Evolutionary conservation across 208 protist genomes (phyloP).

Genomic region (Trypanosoma brucei): DNA sequence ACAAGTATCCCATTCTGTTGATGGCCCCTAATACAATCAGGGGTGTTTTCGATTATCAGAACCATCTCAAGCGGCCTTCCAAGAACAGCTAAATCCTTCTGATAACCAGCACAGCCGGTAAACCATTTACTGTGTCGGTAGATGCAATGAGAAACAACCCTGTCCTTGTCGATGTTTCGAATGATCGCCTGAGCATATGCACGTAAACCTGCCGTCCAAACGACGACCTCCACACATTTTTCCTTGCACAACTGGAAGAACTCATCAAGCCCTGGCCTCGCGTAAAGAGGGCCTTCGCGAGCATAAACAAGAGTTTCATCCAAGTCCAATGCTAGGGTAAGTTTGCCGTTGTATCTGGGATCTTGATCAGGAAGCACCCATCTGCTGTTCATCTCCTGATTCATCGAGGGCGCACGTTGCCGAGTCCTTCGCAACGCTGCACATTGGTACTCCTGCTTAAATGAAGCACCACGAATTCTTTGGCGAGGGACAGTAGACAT

Average conservation of each 20-base stretch:
- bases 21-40: constrained; percentile 90
- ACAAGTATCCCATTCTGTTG: constrained; percentile 91
- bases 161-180: constrained; percentile 85
- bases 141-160: constrained; percentile 86
- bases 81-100: constrained; percentile 86
- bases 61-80: constrained; percentile 82
- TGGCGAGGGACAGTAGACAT: constrained; percentile 38
- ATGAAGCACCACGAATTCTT: constrained; percentile 85
- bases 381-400: constrained; percentile 61
- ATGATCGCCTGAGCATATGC: constrained; percentile 91
- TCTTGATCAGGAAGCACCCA: constrained; percentile 80
- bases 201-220: constrained; percentile 89
- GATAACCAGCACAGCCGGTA: constrained; percentile 88
- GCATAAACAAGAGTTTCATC: constrained; percentile 90
- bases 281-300: constrained; percentile 82
- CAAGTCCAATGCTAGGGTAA: constrained; percentile 86
- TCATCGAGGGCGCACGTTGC: constrained; percentile 89
- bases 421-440: constrained; percentile 51
- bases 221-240: constrained; percentile 82
- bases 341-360: constrained; percentile 67
- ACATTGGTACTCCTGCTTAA: constrained; percentile 91
- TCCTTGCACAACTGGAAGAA: constrained; percentile 87
- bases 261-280: constrained; percentile 81
- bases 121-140: constrained; percentile 93
- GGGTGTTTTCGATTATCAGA: constrained; percentile 92